These are phyloP conservation scores for Articulospora tetracladia DNA, from an alignment of 495 filamentous ascomycete genomes.

Conservation along the genomic window DNA sequence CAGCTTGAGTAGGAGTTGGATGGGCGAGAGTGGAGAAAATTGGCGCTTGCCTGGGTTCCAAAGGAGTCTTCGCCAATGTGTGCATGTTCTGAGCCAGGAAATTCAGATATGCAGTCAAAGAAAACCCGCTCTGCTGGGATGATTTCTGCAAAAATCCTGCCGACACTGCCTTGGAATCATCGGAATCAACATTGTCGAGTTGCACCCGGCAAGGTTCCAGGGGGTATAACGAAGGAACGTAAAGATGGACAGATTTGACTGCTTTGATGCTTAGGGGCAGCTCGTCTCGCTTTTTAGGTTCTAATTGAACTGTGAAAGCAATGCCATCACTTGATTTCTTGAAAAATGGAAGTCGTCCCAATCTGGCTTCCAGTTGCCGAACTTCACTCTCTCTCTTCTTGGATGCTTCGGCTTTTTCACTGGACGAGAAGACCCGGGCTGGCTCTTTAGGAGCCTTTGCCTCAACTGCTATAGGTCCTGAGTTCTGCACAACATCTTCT, in stretches of 20 bases:
- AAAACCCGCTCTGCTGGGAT: constrained; percentile 49
- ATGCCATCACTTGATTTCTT: constrained; percentile 67
- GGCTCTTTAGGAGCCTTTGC: constrained; percentile 15
- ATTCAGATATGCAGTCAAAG: constrained; percentile 72
- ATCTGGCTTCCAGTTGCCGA: constrained; percentile 74
- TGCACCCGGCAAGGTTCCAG: constrained; percentile 64
- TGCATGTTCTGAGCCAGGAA: constrained; percentile 74
- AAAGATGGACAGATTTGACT: constrained; percentile 61
- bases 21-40: background rate
- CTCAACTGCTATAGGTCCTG: background rate
- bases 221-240: constrained; percentile 71
- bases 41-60: background rate
- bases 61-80: constrained; percentile 51
- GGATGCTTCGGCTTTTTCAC: constrained; percentile 59
- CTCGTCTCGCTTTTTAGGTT: constrained; percentile 56
- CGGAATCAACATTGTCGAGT: constrained; percentile 58
- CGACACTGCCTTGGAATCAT: constrained; percentile 58
- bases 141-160: constrained; percentile 60
- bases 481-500: background rate
- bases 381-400: constrained; percentile 61
- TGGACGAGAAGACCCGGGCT: constrained; percentile 43
- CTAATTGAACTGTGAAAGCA: constrained; percentile 68
- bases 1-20: background rate
- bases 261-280: constrained; percentile 60
- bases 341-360: constrained; percentile 65